Evolutionary conservation across 495 filamentous ascomycete species (phyloP).

Genomic region (Lasiosphaeria miniovina): DNA sequence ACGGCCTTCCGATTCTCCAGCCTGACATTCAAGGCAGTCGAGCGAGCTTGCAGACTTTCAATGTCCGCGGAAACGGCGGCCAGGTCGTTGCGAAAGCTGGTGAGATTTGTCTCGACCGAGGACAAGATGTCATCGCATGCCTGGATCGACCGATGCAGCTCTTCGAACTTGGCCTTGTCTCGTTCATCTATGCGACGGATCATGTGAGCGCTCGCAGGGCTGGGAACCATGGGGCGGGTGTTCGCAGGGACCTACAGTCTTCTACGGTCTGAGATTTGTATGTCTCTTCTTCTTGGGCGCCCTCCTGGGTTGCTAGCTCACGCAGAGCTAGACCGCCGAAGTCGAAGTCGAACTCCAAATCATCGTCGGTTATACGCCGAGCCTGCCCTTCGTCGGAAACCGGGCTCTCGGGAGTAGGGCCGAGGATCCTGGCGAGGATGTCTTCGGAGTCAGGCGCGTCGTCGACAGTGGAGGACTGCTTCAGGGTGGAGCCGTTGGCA

Average conservation of each 20-base stretch:
- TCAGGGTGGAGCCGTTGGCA: slow-evolving; percentile 64
- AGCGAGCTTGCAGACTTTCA: slow-evolving; percentile 84
- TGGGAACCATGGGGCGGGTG: too few relatives aligned
- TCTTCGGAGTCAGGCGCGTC: slow-evolving; percentile 68
- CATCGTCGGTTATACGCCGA: slow-evolving; percentile 40
- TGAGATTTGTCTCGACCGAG: slow-evolving; percentile 88
- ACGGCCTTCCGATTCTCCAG: slow-evolving; percentile 85
- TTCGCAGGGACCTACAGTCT: slow-evolving; percentile 58
- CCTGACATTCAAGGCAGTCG: slow-evolving; percentile 77
- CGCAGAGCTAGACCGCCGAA: slow-evolving; percentile 74
- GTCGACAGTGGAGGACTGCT: slow-evolving; percentile 51
- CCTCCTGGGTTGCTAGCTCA: slow-evolving; percentile 59
- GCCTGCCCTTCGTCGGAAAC: slow-evolving; percentile 9
- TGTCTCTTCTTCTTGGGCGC: slow-evolving; percentile 40
- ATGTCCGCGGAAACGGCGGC: slow-evolving; percentile 91
- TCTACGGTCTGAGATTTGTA: slow-evolving; percentile 66
- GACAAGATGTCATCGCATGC: slow-evolving; percentile 91
- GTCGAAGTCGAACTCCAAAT: slow-evolving; percentile 59
- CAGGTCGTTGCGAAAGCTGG: slow-evolving; percentile 88
- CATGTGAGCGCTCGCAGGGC: too few relatives aligned
- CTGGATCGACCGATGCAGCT: slow-evolving; percentile 82
- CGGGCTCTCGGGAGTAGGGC: slow-evolving; percentile 34
- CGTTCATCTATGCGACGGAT: slow-evolving; percentile 59
- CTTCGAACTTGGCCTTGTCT: slow-evolving; percentile 86
- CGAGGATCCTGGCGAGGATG: slow-evolving; percentile 69